Base-by-base conservation (phyloP, 2,329 filamentous ascomycete genomes). In the Pseudocercospora cruenta region DNA sequence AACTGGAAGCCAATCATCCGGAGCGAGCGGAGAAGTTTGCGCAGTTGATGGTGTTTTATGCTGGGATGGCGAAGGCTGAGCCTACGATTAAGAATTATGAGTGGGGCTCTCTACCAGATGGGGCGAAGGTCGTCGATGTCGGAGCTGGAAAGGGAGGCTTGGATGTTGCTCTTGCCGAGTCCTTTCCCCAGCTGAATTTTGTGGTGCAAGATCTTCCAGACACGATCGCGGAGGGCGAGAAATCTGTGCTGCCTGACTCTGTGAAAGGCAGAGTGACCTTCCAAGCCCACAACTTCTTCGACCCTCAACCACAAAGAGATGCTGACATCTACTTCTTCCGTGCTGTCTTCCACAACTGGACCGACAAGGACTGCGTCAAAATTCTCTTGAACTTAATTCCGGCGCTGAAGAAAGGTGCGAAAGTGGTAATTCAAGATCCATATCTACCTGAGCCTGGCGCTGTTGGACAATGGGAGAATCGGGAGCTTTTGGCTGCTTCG, bases 201-300 rank as follows among this genome's bases (percentile, higher is more conserved):
- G 28, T 60, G 12, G 43, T 60, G 28, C 58, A 60, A 36, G 58
- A 60, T 47, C 26, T 60, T 10, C 58, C 58, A 26, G 58, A 60
- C 4, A 58, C 45, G 8, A 22, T 60, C n/a, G 36, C 58, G 2
- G n/a, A 49, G 10, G 58, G 58, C 5, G 22, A 60, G 39, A 49
- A 60, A 16, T 16, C 47, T 21, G 7, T 2, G 21, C 36, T 60
- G 6, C 39, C 58, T 9, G 45, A 45, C 2, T 19, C 8, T 19
- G 26, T 58, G 16, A 24, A 58, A 16, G 55, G 10, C 8, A 58
- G 55, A 43, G 33, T 58, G n/a, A 49, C 33, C 10, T 62, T 62
- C 39, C 51, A n/a, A 55, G 59, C n/a, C 6, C 61, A 63, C n/a
- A 54, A 63, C 21, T 58, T 63, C 51, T 63, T 63, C 51, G 53